Evolutionary conservation across 2,329 filamentous ascomycete genomes (phyloP), one percentile per base, ranked within the genome.

Genomic region (Alternaria brassicae): DNA sequence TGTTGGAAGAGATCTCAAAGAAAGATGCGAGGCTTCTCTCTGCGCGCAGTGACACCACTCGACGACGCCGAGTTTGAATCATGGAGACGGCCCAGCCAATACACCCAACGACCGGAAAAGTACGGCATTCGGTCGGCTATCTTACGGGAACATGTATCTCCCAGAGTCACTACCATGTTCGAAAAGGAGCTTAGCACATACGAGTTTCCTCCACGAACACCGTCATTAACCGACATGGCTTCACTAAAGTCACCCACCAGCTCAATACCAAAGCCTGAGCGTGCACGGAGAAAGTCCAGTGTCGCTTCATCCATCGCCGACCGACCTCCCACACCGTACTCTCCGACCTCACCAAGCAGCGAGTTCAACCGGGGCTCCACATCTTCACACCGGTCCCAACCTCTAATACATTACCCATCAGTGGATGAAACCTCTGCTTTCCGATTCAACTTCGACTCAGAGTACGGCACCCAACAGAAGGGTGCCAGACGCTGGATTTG

Each of bases 1-100:
- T 72, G 70, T 57, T 71, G 71, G 67, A 72, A 72, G 60, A 72
- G 76, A 36, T 72, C 70, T 27, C 72, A 73, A 66, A 74, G 65
- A 66, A 68, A 65, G 65, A 65, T 74, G 39, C 70, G 73, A 60
- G 69, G 72, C 23, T 78, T 79, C 63, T 72, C 74, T 15, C 62
- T 76, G 48, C 74, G 77, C 61, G 72, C 76, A 21, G 75, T 77
- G 30, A 79, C 77, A 36, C 77, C 77, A 52, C 62, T 79, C 42
- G 75, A 78, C 64, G 76, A 79, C 42, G 76, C 76, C 56, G 76
- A 77, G 63, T 78, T 79, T 52, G 76, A 79, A 66, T 78, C 76
- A 45, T 79, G 77, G 77, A 69, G 77, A 48, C 63, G 75, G 37
- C 77, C 77, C 13, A 78, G 74, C 64, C 73, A 77, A 53, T 74